A percentile compares a stretch with the other conserved stretches of the same genome.
Conservation (phyloP, 2,329 filamentous ascomycete genomes). For the Colletotrichum karsti region DNA sequence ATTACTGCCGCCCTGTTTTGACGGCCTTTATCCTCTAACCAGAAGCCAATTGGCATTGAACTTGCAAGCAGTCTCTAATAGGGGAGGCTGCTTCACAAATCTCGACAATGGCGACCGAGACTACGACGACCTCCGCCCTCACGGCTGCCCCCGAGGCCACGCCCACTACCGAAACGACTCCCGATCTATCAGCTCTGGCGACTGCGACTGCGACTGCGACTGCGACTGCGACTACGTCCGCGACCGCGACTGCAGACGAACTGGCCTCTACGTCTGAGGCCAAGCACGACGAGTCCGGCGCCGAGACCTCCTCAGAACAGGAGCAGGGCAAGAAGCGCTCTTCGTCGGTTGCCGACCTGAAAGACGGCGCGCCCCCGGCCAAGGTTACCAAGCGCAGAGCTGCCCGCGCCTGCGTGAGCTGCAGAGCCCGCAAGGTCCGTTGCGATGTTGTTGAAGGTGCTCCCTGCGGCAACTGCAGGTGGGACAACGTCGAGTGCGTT, state of each 20-base stretch:
- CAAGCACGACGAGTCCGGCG: slow-evolving; percentile 21
- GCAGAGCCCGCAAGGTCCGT: slow-evolving; percentile 87
- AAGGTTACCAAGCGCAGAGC: slow-evolving; percentile 80
- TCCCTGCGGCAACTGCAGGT: slow-evolving; percentile 87
- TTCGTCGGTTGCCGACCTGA: slow-evolving; percentile 21
- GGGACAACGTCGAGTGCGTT: slow-evolving; percentile 81
- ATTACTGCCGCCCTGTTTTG: neutral
- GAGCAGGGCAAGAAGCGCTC: slow-evolving; percentile 30
- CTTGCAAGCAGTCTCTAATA: slow-evolving; percentile 17
- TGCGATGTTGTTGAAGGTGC: slow-evolving; percentile 93
- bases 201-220: neutral
- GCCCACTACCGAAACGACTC: slow-evolving; percentile 1
- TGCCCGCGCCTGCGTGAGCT: slow-evolving; percentile 91
- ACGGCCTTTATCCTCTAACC: neutral
- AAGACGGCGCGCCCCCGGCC: slow-evolving; percentile 36
- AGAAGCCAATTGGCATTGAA: slow-evolving; percentile 4
- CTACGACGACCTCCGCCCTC: slow-evolving; percentile 1
- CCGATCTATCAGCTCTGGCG: slow-evolving; percentile 18
- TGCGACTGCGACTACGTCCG: no score
- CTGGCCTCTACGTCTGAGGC: neutral
- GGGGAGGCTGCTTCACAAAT: slow-evolving; percentile 7
- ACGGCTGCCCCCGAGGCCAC: neutral
- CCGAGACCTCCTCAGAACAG: slow-evolving; percentile 17
- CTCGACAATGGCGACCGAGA: slow-evolving; percentile 18
- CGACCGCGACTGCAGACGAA: neutral